Base-by-base conservation (phyloP, 768 basidiomycete species). In the Phaeotremella fagi region DNA sequence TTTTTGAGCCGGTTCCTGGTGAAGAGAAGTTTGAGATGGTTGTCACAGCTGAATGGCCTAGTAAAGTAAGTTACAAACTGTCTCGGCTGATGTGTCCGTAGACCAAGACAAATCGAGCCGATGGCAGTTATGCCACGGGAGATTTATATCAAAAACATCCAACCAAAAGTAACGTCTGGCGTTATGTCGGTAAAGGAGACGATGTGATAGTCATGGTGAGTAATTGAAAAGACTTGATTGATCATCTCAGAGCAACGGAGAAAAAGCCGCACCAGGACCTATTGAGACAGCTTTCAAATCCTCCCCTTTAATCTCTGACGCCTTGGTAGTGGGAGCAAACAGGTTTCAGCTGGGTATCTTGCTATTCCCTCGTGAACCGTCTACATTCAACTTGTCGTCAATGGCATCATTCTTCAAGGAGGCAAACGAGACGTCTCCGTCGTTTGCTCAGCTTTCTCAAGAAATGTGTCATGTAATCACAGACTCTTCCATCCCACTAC, bases 211-310 rank as follows among this genome's bases (percentile, higher is more conserved):
- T 71, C 25, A 58, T 71, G 50, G 70, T 65, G 36, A 59, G 69
- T 57, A 28, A 12, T 5, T 5, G 46, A 20, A 4, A n/a, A 24
- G 7, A 6, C 27, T 37, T 29, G 27, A 45, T 27, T 41, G 31
- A 38, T 33, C 33, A 9, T 4, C 23, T 5, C 58, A 77, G 61
- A 69, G 69, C 16, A 68, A 76, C 3, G 80, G 82, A 6, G 81
- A 82, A 71, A 82, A 82, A 66, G 80, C 79, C 3, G 79, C 81
- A 48, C 80, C 80, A 50, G 77, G 80, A 12, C 79, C 80, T 0
- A 80, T 82, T 47, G 81, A 82, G 55, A 73, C 78, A 23, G 61
- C 72, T n/a, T 72, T 81, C 38, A 78, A 79, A 4, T 75, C 76
- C 23, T 77, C 75, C 9, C 72, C 77, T 0, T 74, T 75, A 47